Base-by-base conservation (phyloP, 83 land plant genomes). In the Isoetes engelmannii region DNA sequence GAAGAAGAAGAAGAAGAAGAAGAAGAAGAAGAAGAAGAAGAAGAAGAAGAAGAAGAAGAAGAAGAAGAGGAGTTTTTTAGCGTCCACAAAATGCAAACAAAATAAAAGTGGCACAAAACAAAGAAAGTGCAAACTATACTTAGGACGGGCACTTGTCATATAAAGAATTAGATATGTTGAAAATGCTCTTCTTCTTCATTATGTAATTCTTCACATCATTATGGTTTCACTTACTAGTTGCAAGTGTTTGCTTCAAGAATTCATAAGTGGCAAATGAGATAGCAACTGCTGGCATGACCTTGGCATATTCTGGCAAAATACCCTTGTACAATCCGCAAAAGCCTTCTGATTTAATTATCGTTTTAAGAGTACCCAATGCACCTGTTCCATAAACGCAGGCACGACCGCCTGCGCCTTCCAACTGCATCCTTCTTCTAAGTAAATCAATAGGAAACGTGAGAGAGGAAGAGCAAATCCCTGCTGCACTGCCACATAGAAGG, bases 391-490 rank as follows among this genome's bases (percentile, higher is more conserved):
- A 91, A 5, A 91, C 83, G 45, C 69, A 84, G 42, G 88, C 90
- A 42, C 84, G 68, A 5, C 97, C 97, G 44, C 74, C 97, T 5
- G 86, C 93, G 15, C 97, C 97, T 79, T 86, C 90, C 69, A 91
- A 72, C 54, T 91, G 97, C 84, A 81, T 91, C 41, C 97, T 77
- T 13, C 94, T 75, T 63, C 97, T 82, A 60, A 91, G 84, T 71
- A 91, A 79, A 75, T 91, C 97, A 58, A 91, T 75, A n/a, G 97
- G 94, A 65, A 91, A 91, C 67, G 85, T 86, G 42, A 78, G 90
- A 88, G 90, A 37, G 7, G 93, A 88, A 15, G 97, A 89, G 69
- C 92, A 90, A 78, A 92, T 76, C n/a, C 97, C 97, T 44, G 97
- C 89, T 47, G 85, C 73, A 77, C 95, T 89, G 9, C 97, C 97